Conservation (phyloP, 257 asterid species). For the Plantago ovata region DNA sequence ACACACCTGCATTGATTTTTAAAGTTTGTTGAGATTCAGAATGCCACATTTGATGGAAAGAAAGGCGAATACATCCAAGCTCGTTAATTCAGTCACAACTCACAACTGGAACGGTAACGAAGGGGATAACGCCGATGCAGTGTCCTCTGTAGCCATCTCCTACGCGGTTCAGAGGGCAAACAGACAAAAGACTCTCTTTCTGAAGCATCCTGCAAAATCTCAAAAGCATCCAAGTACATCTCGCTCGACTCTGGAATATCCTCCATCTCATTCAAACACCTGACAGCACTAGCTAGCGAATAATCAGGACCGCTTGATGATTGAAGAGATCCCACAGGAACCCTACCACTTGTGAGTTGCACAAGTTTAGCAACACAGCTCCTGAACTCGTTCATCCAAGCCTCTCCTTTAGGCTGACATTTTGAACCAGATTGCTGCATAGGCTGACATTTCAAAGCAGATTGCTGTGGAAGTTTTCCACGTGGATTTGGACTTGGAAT, state of each 20-base stretch:
- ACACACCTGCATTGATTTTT: neutral
- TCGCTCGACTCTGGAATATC: slow-evolving; percentile 81
- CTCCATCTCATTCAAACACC: slow-evolving; percentile 73
- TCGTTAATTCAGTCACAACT: slow-evolving; percentile 25
- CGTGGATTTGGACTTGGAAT: slow-evolving; percentile 29
- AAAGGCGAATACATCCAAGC: neutral
- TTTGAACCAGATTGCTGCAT: too few relatives aligned
- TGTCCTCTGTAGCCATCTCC: slow-evolving; percentile 92
- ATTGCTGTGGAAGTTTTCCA: slow-evolving; percentile 39
- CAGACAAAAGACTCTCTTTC: slow-evolving; percentile 84
- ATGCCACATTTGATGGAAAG: too few relatives aligned
- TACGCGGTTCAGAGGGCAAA: slow-evolving; percentile 81
- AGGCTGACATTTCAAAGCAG: slow-evolving; percentile 36
- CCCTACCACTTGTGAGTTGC: slow-evolving; percentile 48
- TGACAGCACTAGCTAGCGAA: slow-evolving; percentile 61
- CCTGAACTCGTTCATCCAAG: slow-evolving; percentile 65
- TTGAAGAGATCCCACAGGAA: slow-evolving; percentile 31
- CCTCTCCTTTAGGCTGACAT: slow-evolving; percentile 44
- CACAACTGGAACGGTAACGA: slow-evolving; percentile 51
- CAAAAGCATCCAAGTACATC: slow-evolving; percentile 89
- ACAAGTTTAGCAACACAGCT: slow-evolving; percentile 63
- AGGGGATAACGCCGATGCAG: slow-evolving; percentile 63
- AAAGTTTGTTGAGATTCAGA: neutral
- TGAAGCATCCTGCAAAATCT: slow-evolving; percentile 62
- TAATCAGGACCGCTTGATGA: slow-evolving; percentile 42